Conservation (phyloP, 2,329 filamentous ascomycete species). For the Verticillium tricorpus region DNA sequence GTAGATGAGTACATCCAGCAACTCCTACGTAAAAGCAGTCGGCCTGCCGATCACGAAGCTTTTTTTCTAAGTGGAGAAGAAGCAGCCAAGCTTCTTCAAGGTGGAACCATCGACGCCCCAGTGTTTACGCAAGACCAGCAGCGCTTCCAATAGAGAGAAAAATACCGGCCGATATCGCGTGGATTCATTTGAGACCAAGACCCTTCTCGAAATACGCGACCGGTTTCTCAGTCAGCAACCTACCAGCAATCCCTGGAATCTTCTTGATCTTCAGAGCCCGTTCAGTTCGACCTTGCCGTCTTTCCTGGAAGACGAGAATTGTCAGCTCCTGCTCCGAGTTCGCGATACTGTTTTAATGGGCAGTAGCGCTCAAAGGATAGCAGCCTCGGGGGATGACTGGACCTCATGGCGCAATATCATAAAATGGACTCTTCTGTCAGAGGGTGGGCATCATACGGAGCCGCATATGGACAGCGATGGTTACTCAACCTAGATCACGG, state of each 20-base stretch:
- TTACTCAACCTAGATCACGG: conserved; percentile 27
- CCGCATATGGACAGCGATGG: conserved; percentile 29
- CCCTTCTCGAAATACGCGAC: conserved; percentile 7
- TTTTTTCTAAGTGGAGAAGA: background rate
- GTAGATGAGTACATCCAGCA: background rate
- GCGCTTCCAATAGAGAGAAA: conserved; percentile 10
- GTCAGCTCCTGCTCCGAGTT: conserved; percentile 5
- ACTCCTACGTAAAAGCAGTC: background rate
- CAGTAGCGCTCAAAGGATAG: conserved; percentile 10
- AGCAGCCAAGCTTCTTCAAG: background rate
- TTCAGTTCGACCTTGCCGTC: conserved; percentile 4
- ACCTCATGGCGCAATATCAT: conserved; percentile 25
- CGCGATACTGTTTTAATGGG: conserved; percentile 7
- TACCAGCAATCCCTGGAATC: conserved; percentile 7
- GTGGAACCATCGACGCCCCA: conserved; percentile 4
- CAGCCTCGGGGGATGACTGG: conserved; percentile 21
- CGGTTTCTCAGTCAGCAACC: conserved; percentile 5
- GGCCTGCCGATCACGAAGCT: background rate
- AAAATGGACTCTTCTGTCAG: conserved; percentile 25
- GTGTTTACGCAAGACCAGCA: conserved; percentile 13
- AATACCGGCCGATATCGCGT: conserved; percentile 6
- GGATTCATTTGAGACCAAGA: conserved; percentile 6
- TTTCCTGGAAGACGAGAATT: conserved; percentile 7
- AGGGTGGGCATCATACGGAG: conserved; percentile 27
- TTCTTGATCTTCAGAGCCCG: conserved; percentile 5